phyloP scores from a whole-genome alignment of 768 basidiomycete genomes.

The Filobasidium floriforme region DNA sequence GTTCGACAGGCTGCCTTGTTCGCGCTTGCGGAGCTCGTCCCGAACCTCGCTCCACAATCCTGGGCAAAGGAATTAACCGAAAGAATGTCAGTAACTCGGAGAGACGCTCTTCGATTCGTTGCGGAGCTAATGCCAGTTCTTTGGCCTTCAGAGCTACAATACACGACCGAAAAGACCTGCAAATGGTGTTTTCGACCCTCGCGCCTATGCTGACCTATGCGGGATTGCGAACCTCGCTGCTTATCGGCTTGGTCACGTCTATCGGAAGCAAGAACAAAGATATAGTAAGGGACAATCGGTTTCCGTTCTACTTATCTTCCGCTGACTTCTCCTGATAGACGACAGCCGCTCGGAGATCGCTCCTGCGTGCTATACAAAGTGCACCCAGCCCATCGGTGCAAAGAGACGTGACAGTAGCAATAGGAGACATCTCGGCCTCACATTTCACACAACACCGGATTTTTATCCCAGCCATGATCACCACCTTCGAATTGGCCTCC shows the following conservation, averaged over 20 bases:
- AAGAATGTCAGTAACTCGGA: conserved; percentile 54
- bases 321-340: background rate
- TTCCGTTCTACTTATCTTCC: background rate
- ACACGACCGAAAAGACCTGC: conserved; percentile 61
- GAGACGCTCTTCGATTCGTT: conserved; percentile 21
- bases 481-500: conserved; percentile 65
- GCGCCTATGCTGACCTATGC: conserved; percentile 60
- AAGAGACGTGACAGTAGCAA: background rate
- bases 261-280: conserved; percentile 76
- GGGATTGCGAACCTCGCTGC: conserved; percentile 57
- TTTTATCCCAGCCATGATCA: conserved; percentile 74
- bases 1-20: conserved; percentile 67
- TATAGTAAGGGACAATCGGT: conserved; percentile 55
- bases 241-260: conserved; percentile 69
- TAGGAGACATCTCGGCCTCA: conserved; percentile 35
- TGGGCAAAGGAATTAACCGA: conserved; percentile 54
- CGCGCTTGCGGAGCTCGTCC: conserved; percentile 18
- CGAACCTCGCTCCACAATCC: conserved; percentile 38
- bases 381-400: conserved; percentile 1
- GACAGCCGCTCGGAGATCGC: background rate
- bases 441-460: conserved; percentile 60
- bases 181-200: conserved; percentile 59
- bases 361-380: background rate
- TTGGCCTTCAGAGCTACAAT: conserved; percentile 27
- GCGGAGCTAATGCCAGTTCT: too few relatives aligned